These are phyloP conservation scores for Sapria himalayana DNA, from an alignment of 345 rosid genomes.

Conservation along the genomic window DNA sequence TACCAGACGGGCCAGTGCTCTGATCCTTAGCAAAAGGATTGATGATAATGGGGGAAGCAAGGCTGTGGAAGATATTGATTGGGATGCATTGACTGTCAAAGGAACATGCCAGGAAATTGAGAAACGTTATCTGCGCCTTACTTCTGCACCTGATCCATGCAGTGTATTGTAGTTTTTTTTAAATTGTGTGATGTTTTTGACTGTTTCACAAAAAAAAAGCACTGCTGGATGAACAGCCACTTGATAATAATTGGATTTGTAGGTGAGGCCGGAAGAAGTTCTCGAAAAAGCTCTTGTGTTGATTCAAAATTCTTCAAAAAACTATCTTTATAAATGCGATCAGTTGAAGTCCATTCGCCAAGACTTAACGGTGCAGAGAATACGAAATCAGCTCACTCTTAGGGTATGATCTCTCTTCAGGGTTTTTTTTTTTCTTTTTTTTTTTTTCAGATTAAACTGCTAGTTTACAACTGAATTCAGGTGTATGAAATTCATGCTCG, in stretches of 20 bases:
- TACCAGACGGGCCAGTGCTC: slow-evolving; percentile 53
- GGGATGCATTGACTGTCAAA: slow-evolving; percentile 91
- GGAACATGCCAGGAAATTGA: slow-evolving; percentile 94
- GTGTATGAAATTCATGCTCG: slow-evolving; percentile 99
- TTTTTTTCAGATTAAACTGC: background rate
- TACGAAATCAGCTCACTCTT: slow-evolving; percentile 62
- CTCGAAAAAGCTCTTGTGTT: slow-evolving; percentile 69
- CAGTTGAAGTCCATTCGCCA: slow-evolving; percentile 97
- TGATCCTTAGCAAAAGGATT: slow-evolving; percentile 46
- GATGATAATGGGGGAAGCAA: slow-evolving; percentile 61
- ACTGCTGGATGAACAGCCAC: too few relatives aligned
- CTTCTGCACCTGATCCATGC: slow-evolving; percentile 97
- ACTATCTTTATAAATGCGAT: slow-evolving; percentile 88
- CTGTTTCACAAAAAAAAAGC: too few relatives aligned
- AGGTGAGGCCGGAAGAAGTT: slow-evolving; percentile 98
- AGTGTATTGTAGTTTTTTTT: too few relatives aligned
- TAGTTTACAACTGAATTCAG: slow-evolving; percentile 20
- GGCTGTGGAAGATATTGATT: slow-evolving; percentile 97
- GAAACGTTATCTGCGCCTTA: slow-evolving; percentile 92
- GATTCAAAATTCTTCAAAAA: slow-evolving; percentile 77
- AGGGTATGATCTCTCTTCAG: slow-evolving; percentile 35
- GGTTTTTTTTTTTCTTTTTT: background rate
- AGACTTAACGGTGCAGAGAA: slow-evolving; percentile 88
- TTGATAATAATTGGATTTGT: slow-evolving; percentile 8
- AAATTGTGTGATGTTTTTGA: too few relatives aligned